These are phyloP conservation scores for Mycosphaerella sp. DNA, from an alignment of 2,329 filamentous ascomycete species.

Conservation along the genomic window DNA sequence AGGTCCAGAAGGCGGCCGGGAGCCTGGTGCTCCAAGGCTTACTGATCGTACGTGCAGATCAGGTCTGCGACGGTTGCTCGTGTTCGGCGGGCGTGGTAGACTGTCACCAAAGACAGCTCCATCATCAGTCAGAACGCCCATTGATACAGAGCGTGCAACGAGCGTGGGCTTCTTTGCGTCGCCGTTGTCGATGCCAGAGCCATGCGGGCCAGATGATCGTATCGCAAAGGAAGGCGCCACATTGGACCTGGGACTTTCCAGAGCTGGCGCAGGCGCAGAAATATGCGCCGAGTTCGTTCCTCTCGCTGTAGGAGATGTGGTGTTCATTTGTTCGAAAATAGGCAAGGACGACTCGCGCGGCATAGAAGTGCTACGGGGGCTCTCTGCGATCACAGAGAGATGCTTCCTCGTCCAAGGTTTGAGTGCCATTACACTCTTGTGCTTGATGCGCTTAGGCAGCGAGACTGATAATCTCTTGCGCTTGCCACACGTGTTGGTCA, in stretches of 20 bases:
- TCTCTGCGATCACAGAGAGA: slow-evolving; percentile 38
- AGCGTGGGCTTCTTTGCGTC: slow-evolving; percentile 11
- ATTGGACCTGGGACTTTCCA: slow-evolving; percentile 25
- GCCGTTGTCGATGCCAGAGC: slow-evolving; percentile 21
- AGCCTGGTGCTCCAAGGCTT: slow-evolving; percentile 33
- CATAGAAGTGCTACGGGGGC: slow-evolving; percentile 24
- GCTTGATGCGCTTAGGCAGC: slow-evolving; percentile 23
- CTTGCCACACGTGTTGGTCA: slow-evolving; percentile 5
- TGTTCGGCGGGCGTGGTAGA: slow-evolving; percentile 5
- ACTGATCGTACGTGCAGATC: slow-evolving; percentile 29
- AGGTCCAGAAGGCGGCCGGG: slow-evolving; percentile 37
- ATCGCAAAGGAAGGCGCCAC: slow-evolving; percentile 28
- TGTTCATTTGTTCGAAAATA: slow-evolving; percentile 7
- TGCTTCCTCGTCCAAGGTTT: slow-evolving; percentile 23
- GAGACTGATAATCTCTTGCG: slow-evolving; percentile 23
- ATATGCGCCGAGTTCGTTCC: not conserved
- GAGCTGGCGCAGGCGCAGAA: not conserved
- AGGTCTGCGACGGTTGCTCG: slow-evolving; percentile 16
- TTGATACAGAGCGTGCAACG: slow-evolving; percentile 25
- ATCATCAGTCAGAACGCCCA: slow-evolving; percentile 23
- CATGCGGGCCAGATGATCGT: slow-evolving; percentile 23
- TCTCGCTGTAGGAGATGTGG: not conserved
- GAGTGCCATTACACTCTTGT: slow-evolving; percentile 18
- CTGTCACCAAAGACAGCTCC: slow-evolving; percentile 15
- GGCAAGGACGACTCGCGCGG: slow-evolving; percentile 10